Base-by-base conservation (phyloP, 345 rosid species). In the Ceriops tagal region DNA sequence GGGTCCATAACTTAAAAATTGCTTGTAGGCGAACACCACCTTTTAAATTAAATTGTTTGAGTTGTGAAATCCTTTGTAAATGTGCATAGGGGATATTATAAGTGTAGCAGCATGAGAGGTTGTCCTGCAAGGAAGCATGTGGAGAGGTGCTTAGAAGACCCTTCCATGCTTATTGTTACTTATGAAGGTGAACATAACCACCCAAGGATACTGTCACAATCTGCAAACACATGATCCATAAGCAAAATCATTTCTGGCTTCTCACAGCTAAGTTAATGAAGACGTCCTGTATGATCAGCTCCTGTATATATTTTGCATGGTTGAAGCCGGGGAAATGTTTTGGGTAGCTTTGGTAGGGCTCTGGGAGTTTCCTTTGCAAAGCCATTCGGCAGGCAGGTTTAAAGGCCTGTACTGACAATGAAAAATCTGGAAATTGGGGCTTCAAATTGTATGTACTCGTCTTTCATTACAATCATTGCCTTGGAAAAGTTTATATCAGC, bases 81-180 rank as follows among this genome's bases (percentile, higher is more conserved):
- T 57, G 31, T 65, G 28, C 79, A 81, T 84, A 93, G 99, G 84
- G 99, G 97, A 78, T 95, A 95, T 65, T 95, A 95, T 79, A 95
- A 93, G 64, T 95, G 99, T 77, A 95, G 99, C 83, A 89, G 97
- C 83, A 87, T 87, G 85, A 87, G 97, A 84, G 99, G 99, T 43
- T 95, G 99, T 76, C 99, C 97, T 55, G 97, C 99, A 24, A 89
- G 99, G 90, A 95, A 95, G 80, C 99, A 95, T 52, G 99, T 95
- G 31, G 99, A 93, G 82, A 89, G 98, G 79, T 83, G 89, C 84
- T 73, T 93, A 82, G 97, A 89, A 71, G 97, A 93, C 37, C 88
- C 99, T 5, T 76, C 89, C 11, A 89, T 95, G 99, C 97, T 95
- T 31, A 83, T 81, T 62, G 96, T 95, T 30, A 95, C 99, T 28